These are phyloP conservation scores for Basipetospora sp. DNA, from an alignment of 2,329 filamentous ascomycete genomes.

Conservation along the genomic window DNA sequence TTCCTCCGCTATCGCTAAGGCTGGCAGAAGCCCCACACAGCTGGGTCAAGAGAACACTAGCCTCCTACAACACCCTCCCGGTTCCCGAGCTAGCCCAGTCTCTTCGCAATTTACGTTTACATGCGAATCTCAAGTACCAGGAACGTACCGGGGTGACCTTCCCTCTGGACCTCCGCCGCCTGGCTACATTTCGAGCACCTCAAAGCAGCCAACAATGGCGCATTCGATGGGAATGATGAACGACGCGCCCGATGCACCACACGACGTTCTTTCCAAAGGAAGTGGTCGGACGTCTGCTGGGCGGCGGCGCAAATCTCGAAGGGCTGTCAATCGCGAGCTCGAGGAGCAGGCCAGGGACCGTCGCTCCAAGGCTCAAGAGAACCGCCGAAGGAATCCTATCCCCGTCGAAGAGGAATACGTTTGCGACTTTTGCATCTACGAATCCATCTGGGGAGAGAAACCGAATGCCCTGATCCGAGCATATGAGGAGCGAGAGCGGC, in stretches of 20 bases:
- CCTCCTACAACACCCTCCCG: conserved; percentile 49
- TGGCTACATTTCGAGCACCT: conserved; percentile 1
- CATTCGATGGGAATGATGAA: conserved; percentile 1
- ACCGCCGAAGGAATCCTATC: conserved; percentile 62
- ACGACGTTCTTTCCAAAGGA: conserved; percentile 15
- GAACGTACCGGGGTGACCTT: conserved; percentile 26
- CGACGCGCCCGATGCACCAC: neutral
- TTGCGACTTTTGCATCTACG: conserved; percentile 96
- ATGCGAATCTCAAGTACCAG: conserved; percentile 77
- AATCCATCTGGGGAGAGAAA: conserved; percentile 79
- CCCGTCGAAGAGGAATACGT: conserved; percentile 69
- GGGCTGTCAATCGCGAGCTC: conserved; percentile 56
- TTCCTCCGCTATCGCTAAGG: conserved; percentile 79
- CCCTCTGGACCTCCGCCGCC: conserved; percentile 1
- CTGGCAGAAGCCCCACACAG: conserved; percentile 51
- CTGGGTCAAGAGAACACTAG: conserved; percentile 66
- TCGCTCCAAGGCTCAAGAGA: conserved; percentile 59
- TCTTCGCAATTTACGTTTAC: conserved; percentile 94
- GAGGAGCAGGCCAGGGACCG: conserved; percentile 61
- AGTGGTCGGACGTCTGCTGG: conserved; percentile 18
- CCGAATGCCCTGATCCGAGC: conserved; percentile 73
- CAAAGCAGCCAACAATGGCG: neutral
- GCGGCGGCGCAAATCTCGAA: conserved; percentile 44
- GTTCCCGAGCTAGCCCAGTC: conserved; percentile 46
- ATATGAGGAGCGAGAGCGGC: conserved; percentile 88